A percentile compares a stretch with the other conserved stretches of the same genome.
phyloP scores from a whole-genome alignment of 129 eudicot species.

The Flaveria linearis region DNA sequence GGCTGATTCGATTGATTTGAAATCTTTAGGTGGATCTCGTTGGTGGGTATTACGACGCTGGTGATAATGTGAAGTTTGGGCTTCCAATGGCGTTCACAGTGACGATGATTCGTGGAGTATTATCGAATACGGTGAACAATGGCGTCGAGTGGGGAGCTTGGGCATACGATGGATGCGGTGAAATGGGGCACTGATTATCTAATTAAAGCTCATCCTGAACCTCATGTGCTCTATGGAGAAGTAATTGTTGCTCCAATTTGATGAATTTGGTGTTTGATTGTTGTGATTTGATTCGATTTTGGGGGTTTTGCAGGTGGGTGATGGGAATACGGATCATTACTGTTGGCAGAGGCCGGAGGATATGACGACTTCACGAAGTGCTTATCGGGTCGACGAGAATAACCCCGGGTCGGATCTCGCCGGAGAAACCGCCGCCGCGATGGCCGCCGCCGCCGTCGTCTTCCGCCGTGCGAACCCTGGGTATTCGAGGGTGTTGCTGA shows the following conservation, averaged over 20 bases:
- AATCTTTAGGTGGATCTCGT: constrained; percentile 82
- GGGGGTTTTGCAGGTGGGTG: constrained; percentile 70
- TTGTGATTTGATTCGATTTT: not conserved
- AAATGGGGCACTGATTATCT: constrained; percentile 98
- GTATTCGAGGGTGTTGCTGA: constrained; percentile 65
- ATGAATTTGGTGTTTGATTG: not conserved
- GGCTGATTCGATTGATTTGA: not conserved
- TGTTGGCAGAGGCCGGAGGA: constrained; percentile 99
- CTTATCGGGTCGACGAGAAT: constrained; percentile 77
- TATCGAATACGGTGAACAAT: constrained; percentile 83
- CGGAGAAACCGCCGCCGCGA: constrained; percentile 98
- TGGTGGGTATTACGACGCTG: constrained; percentile 98
- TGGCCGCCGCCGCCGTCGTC: constrained; percentile 96
- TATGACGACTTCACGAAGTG: constrained; percentile 90
- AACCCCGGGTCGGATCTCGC: constrained; percentile 98
- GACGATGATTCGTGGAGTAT: constrained; percentile 98
- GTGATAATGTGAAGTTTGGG: constrained; percentile 97
- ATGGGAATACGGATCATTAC: constrained; percentile 96
- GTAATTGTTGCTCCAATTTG: constrained; percentile 30
- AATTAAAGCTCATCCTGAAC: constrained; percentile 90
- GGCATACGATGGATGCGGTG: constrained; percentile 81
- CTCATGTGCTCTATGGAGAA: constrained; percentile 92
- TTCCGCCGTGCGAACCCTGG: constrained; percentile 70
- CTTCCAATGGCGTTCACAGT: constrained; percentile 96
- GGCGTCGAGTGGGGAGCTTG: constrained; percentile 78